Conservation (phyloP, 139 green algal species). For the Trebouxia sp. region DNA sequence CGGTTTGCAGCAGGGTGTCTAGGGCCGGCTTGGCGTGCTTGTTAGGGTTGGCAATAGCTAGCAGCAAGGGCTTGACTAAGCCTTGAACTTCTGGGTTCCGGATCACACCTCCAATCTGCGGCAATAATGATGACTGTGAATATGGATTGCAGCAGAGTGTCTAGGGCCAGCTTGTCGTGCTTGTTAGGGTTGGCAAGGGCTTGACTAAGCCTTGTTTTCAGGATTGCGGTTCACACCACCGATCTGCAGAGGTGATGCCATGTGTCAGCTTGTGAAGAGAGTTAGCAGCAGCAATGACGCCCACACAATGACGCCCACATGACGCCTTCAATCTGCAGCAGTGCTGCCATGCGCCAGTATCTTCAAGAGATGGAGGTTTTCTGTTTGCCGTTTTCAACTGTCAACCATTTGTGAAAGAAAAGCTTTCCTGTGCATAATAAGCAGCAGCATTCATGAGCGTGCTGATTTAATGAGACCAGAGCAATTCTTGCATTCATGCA, state of each 20-base stretch:
- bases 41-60: slow-evolving; percentile 86
- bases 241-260: slow-evolving; percentile 44
- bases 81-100: slow-evolving; percentile 89
- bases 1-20: slow-evolving; percentile 81
- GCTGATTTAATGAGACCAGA: no score
- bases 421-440: no score
- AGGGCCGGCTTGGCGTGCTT: slow-evolving; percentile 68
- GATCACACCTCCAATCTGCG: slow-evolving; percentile 87
- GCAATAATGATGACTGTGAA: slow-evolving; percentile 65
- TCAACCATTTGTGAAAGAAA: no score
- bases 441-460: no score
- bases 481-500: no score
- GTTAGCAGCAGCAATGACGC: slow-evolving; percentile 93
- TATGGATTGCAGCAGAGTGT: slow-evolving; percentile 82
- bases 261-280: no score
- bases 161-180: slow-evolving; percentile 66
- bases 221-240: slow-evolving; percentile 95
- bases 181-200: slow-evolving; percentile 80
- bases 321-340: no score
- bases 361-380: no score
- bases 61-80: slow-evolving; percentile 83
- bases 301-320: no score
- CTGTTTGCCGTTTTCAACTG: no score
- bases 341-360: no score
- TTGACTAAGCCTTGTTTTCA: slow-evolving; percentile 83